phyloP scores from a whole-genome alignment of 805 yeast genomes.

The Saturnispora ahearnii region DNA sequence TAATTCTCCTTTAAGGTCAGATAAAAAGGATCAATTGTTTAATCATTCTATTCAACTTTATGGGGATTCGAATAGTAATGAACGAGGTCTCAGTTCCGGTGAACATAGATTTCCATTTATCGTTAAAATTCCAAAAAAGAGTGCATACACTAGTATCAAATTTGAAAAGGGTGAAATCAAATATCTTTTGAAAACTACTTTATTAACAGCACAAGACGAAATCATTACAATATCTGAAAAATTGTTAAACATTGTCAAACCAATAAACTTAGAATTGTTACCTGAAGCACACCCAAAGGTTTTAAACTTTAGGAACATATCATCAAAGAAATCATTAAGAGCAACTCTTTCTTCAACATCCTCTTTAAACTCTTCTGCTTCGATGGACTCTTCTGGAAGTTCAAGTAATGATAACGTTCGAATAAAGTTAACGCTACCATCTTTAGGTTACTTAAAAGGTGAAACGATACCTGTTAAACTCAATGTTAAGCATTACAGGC shows the following conservation, averaged over 20 bases:
- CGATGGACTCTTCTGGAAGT: conserved; percentile 15
- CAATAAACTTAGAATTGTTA: conserved; percentile 61
- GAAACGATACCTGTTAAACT: conserved; percentile 70
- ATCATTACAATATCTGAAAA: conserved; percentile 43
- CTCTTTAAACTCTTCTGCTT: conserved; percentile 35
- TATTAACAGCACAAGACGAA: conserved; percentile 9
- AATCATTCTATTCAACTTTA: conserved; percentile 51
- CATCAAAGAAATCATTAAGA: conserved; percentile 22
- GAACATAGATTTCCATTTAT: conserved; percentile 85
- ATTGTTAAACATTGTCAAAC: conserved; percentile 52
- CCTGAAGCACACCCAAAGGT: conserved; percentile 61
- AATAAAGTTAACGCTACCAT: conserved; percentile 40
- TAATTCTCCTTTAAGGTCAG: conserved; percentile 43
- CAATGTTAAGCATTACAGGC: conserved; percentile 58
- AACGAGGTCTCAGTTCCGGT: conserved; percentile 51
- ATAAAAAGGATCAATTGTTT: conserved; percentile 42
- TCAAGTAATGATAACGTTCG: conserved; percentile 11
- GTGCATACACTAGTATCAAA: conserved; percentile 64
- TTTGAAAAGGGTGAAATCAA: conserved; percentile 81
- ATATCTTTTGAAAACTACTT: conserved; percentile 41
- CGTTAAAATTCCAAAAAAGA: conserved; percentile 66
- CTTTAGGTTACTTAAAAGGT: conserved; percentile 69
- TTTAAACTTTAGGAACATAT: conserved; percentile 48
- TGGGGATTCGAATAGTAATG: conserved; percentile 31
- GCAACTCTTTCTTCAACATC: conserved; percentile 23